phyloP scores from a whole-genome alignment of 2,329 filamentous ascomycete species.

The Nemania sp. region DNA sequence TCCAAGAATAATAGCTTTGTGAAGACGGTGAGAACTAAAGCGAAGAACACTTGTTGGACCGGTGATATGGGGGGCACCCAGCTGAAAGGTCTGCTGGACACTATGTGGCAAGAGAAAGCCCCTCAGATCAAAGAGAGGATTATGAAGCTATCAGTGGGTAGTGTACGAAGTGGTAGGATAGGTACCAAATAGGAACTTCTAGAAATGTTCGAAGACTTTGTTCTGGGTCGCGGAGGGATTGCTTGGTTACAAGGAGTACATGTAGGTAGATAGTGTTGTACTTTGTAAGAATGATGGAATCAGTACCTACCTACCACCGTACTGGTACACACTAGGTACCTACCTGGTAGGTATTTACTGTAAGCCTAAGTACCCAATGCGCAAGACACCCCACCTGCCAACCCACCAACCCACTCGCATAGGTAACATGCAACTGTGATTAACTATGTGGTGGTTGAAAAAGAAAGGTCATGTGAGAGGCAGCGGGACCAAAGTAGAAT shows the following conservation, averaged over 20 bases:
- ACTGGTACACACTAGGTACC: background rate
- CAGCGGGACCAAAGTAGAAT: constrained; percentile 7
- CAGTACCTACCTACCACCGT: too few relatives aligned
- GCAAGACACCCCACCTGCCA: background rate
- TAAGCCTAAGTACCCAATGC: background rate
- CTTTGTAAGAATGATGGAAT: too few relatives aligned
- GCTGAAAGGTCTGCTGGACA: background rate
- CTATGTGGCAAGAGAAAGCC: background rate
- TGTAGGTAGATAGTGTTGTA: too few relatives aligned
- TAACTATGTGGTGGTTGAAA: too few relatives aligned
- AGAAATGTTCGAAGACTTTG: constrained; percentile 7
- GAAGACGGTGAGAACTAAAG: constrained; percentile 5
- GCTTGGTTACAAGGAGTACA: too few relatives aligned
- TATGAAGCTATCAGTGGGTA: background rate
- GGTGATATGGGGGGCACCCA: background rate
- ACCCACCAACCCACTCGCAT: constrained; percentile 11
- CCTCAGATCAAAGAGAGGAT: background rate
- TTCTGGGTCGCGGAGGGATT: background rate
- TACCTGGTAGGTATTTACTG: background rate
- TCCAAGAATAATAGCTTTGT: background rate
- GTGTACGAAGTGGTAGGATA: background rate
- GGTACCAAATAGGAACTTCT: constrained; percentile 1
- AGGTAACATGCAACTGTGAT: constrained; percentile 25
- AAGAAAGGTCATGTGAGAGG: constrained; percentile 21
- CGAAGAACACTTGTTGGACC: background rate